Conservation (phyloP, 2,329 filamentous ascomycete species). For the Monosporascus cannonballus region DNA sequence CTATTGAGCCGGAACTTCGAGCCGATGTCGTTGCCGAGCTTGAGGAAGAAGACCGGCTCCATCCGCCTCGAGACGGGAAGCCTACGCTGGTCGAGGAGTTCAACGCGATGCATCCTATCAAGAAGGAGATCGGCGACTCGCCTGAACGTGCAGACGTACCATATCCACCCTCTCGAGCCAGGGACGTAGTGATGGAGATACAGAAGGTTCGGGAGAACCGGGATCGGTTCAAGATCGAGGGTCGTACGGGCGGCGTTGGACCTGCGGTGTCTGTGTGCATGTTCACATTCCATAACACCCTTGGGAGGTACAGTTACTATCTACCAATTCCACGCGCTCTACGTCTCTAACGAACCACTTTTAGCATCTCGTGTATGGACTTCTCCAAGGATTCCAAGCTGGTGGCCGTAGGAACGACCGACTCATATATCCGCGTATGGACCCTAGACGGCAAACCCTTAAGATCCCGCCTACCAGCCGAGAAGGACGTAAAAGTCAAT, state of each 20-base stretch:
- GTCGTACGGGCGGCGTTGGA: conserved; percentile 75
- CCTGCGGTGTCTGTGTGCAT: conserved; percentile 85
- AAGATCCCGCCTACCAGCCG: conserved; percentile 54
- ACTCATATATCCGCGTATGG: conserved; percentile 96
- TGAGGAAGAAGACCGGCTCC: conserved; percentile 73
- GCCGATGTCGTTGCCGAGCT: conserved; percentile 84
- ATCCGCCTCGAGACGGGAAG: conserved; percentile 65
- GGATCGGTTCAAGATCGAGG: conserved; percentile 84
- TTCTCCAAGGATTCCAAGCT: conserved; percentile 88
- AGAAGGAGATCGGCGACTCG: conserved; percentile 84
- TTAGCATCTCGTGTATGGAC: conserved; percentile 82
- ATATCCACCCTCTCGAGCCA: conserved; percentile 77
- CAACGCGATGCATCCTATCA: conserved; percentile 70
- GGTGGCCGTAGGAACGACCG: conserved; percentile 81
- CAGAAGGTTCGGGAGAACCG: conserved; percentile 90
- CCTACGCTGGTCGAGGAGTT: conserved; percentile 79
- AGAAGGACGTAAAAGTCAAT: conserved; percentile 54
- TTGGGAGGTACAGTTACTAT: conserved; percentile 62
- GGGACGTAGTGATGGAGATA: conserved; percentile 91
- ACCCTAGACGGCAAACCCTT: conserved; percentile 80
- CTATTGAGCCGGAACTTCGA: conserved; percentile 76
- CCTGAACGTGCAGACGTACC: conserved; percentile 76
- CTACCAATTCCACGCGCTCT: background rate
- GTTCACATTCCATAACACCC: conserved; percentile 97
- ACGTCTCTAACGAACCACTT: conserved; percentile 1